Evolutionary conservation across 2,329 filamentous ascomycete species (phyloP).

Genomic region (Dryadomyces quercus-mongolicae): DNA sequence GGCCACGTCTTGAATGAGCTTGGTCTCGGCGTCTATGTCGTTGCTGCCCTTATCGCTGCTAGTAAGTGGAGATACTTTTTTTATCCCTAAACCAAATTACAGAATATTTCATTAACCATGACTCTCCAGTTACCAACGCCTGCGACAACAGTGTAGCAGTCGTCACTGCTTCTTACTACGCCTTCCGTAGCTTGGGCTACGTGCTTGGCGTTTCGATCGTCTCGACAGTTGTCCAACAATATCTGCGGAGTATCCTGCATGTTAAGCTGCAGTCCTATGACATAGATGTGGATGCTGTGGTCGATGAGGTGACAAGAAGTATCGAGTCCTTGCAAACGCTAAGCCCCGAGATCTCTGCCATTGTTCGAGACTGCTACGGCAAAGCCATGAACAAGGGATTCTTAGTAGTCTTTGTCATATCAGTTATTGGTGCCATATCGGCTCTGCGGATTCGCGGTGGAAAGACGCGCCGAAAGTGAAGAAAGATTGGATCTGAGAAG

Average conservation of each 20-base stretch:
- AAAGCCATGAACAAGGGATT: not conserved
- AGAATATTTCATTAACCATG: not conserved
- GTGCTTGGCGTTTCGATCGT: not conserved
- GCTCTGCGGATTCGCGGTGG: not conserved
- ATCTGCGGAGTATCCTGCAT: not conserved
- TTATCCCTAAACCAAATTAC: not conserved
- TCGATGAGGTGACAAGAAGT: not conserved
- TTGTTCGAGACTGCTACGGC: not conserved
- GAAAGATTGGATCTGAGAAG: too few relatives aligned
- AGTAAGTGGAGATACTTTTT: not conserved
- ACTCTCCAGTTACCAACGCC: not conserved
- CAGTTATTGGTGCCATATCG: not conserved
- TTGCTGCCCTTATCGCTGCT: not conserved
- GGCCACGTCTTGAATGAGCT: not conserved
- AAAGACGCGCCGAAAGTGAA: not conserved
- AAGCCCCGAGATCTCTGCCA: not conserved
- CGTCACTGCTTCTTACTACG: not conserved
- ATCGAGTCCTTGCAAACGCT: not conserved
- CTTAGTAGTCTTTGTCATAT: not conserved
- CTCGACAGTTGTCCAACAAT: not conserved
- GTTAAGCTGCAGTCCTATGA: not conserved
- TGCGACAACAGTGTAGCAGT: not conserved
- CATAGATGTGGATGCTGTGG: not conserved
- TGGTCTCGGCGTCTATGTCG: not conserved
- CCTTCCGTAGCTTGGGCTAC: not conserved